Conservation (phyloP, 441 rosid species). For the Adansonia madagascariensis region DNA sequence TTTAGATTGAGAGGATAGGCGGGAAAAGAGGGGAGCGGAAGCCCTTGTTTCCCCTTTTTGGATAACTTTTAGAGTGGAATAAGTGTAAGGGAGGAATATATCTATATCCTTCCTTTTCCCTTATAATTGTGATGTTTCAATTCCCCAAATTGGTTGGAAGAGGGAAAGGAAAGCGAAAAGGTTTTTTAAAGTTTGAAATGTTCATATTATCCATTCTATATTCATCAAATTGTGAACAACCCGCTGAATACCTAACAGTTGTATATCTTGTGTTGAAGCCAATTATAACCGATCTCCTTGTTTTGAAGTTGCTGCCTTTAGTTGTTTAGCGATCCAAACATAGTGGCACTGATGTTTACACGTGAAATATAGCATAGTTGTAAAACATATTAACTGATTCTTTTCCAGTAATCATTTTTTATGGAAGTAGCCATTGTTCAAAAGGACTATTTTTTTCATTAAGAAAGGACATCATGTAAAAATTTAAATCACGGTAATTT, state of each 20-base stretch:
- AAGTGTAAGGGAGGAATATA: background rate
- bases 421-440: background rate
- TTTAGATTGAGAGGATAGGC: background rate
- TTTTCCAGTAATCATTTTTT: background rate
- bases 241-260: background rate
- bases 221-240: background rate
- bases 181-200: background rate
- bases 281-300: background rate
- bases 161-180: conserved; percentile 4
- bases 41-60: background rate
- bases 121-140: background rate
- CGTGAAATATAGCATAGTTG: background rate
- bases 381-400: background rate
- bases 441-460: background rate
- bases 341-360: background rate
- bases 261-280: no score
- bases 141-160: background rate
- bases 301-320: background rate
- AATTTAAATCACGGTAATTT: background rate
- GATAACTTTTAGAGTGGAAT: background rate
- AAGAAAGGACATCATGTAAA: background rate
- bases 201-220: background rate
- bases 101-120: background rate
- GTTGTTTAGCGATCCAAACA: background rate
- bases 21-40: background rate